Evolutionary conservation across 495 filamentous ascomycete genomes (phyloP), one percentile per base, ranked within the genome.

Genomic region (Bacidia gigantensis): DNA sequence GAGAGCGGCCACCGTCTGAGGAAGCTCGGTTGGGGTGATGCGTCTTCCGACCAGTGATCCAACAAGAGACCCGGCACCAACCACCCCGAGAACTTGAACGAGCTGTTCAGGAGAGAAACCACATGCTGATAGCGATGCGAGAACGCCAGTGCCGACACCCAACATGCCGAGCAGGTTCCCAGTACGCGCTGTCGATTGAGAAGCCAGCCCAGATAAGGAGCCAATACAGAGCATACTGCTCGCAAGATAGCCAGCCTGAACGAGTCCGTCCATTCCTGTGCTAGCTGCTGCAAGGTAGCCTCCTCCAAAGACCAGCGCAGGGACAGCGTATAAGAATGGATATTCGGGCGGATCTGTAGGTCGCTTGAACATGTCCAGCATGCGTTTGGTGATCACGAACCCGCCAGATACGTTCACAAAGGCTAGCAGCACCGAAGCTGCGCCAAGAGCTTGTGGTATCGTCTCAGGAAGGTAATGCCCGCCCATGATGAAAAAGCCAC

Each of bases 401-500:
- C 41, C 41, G 20, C 41, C 41, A 9, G 14, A 5, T 17, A 44
- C 41, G 17, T 44, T 44, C 41, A 44, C 41, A 17, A 44, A 44
- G 14, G 41, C 41, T 9, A 44, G 41, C 9, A 44, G 41, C 17
- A 44, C 41, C 5, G 41, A 44, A 9, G 41, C 41, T 44, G 41
- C 41, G 20, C 41, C 41, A 7, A 44, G 17, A 5, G 20, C 12
- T 17, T 44, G 41, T 18, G 41, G 41, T 17, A 44, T 44, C 5
- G 41, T 44, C 41, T 44, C 41, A 7, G 41, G 41, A 9, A 44
- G 12, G 41, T 17, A 44, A 44, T 44, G 41, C 20, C 41, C 41
- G 41, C 41, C 41, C 41, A 44, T 44, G 41, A 44, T 44, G 41
- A 44, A 44, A 17, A 44, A 44, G 41, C 41, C 41, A 22, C 41